phyloP scores from a whole-genome alignment of 108 stramenopile genomes.

The Chaetoceros muelleri region DNA sequence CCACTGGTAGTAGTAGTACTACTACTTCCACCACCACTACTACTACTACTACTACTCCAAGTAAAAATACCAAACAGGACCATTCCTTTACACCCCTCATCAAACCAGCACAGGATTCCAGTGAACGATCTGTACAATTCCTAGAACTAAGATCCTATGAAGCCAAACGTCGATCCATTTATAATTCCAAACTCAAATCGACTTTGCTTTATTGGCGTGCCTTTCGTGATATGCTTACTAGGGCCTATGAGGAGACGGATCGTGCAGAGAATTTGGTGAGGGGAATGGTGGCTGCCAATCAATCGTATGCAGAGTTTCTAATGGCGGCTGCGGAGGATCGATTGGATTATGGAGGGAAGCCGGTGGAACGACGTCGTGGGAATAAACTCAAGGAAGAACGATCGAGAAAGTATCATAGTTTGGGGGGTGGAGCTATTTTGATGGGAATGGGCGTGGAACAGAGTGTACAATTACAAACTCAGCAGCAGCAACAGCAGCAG shows the following conservation, averaged over 20 bases:
- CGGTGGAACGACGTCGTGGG: slow-evolving; percentile 31
- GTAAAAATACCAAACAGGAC: no score
- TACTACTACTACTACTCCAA: no score
- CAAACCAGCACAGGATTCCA: background rate
- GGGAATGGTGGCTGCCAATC: slow-evolving; percentile 45
- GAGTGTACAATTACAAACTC: background rate
- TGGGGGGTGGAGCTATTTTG: background rate
- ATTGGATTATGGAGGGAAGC: slow-evolving; percentile 48
- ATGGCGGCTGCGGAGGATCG: slow-evolving; percentile 31
- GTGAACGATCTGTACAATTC: background rate
- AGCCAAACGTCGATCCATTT: slow-evolving; percentile 42
- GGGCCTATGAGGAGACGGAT: slow-evolving; percentile 44
- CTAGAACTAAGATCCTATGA: slow-evolving; percentile 47
- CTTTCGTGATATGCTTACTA: slow-evolving; percentile 49
- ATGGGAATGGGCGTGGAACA: background rate
- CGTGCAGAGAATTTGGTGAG: slow-evolving; percentile 47
- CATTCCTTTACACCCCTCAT: no score
- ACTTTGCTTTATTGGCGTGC: slow-evolving; percentile 66
- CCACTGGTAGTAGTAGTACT: no score
- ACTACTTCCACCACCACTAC: no score
- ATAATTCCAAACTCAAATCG: slow-evolving; percentile 56
- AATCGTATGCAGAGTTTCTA: slow-evolving; percentile 36
- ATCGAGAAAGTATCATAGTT: background rate
- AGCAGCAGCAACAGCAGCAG: background rate
- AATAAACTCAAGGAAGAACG: background rate